Percentiles rank a stretch among this genome's conserved stretches.
These are phyloP conservation scores for Fusarium compactum DNA, from an alignment of 2,329 filamentous ascomycete species.

Conservation along the genomic window DNA sequence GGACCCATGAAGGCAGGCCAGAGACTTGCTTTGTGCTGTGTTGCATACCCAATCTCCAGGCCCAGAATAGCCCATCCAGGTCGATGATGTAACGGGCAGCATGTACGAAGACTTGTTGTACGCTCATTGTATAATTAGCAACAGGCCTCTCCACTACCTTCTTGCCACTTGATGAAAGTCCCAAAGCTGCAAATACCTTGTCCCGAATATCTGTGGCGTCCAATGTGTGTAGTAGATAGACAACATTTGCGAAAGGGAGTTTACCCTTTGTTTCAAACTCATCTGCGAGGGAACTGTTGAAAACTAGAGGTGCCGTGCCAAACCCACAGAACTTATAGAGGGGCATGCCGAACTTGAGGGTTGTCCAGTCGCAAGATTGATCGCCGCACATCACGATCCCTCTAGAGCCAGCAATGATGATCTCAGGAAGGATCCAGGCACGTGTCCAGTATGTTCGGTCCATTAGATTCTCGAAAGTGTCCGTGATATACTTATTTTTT, in stretches of 20 bases:
- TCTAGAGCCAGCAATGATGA: background rate
- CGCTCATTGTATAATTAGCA: background rate
- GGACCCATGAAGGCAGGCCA: background rate
- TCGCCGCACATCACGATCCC: background rate
- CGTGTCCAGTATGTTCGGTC: background rate
- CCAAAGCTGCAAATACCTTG: background rate
- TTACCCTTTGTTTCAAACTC: background rate
- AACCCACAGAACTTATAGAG: background rate
- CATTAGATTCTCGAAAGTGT: background rate
- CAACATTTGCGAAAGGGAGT: background rate
- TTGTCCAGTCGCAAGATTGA: background rate
- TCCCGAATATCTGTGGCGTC: background rate
- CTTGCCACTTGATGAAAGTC: background rate
- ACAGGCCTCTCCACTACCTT: background rate
- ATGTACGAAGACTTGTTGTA: background rate
- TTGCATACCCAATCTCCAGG: background rate
- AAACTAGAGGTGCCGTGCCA: background rate
- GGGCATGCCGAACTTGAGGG: background rate
- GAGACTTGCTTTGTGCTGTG: background rate
- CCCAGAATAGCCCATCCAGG: fast-evolving
- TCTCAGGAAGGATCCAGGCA: background rate
- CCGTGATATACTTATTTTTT: background rate
- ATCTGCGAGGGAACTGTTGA: background rate
- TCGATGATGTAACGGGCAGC: background rate
- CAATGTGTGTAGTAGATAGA: background rate